phyloP scores from a whole-genome alignment of 139 green algal genomes.

The Tetradesmus lagerheimii region DNA sequence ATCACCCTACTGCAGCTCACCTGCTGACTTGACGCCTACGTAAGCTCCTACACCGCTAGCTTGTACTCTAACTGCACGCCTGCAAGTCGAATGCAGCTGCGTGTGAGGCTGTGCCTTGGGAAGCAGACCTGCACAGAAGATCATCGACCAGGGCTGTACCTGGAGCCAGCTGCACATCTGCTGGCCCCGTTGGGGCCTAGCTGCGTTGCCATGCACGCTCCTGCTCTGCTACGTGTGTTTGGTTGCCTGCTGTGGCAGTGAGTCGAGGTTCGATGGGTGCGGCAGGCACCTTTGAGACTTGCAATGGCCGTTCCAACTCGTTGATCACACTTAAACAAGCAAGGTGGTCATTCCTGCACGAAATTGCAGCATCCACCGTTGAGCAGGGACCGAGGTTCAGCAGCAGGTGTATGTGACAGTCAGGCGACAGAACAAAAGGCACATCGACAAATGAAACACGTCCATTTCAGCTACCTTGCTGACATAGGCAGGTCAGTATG shows the following conservation, averaged over 20 bases:
- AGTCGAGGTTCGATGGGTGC: neutral
- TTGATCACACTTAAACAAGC: neutral
- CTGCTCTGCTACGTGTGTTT: constrained; percentile 1
- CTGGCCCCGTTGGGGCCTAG: constrained; percentile 19
- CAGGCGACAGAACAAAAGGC: neutral
- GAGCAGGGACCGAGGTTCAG: neutral
- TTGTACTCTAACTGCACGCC: constrained; percentile 38
- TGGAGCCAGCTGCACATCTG: neutral
- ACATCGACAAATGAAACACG: neutral
- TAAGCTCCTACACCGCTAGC: constrained; percentile 38
- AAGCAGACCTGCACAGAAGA: neutral
- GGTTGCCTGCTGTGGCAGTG: neutral
- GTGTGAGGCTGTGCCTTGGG: neutral
- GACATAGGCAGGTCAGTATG: too few relatives aligned
- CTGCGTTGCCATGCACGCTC: neutral
- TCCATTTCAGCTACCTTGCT: too few relatives aligned
- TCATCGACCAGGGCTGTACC: neutral
- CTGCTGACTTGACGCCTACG: constrained; percentile 57
- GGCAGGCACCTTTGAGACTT: neutral
- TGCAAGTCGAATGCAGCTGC: neutral
- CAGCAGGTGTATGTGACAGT: neutral
- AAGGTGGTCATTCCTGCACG: neutral
- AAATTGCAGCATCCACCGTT: neutral
- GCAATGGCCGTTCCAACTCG: neutral
- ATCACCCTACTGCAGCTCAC: neutral